These are phyloP conservation scores for Lepiota venenata DNA, from an alignment of 768 basidiomycete genomes.

Conservation along the genomic window DNA sequence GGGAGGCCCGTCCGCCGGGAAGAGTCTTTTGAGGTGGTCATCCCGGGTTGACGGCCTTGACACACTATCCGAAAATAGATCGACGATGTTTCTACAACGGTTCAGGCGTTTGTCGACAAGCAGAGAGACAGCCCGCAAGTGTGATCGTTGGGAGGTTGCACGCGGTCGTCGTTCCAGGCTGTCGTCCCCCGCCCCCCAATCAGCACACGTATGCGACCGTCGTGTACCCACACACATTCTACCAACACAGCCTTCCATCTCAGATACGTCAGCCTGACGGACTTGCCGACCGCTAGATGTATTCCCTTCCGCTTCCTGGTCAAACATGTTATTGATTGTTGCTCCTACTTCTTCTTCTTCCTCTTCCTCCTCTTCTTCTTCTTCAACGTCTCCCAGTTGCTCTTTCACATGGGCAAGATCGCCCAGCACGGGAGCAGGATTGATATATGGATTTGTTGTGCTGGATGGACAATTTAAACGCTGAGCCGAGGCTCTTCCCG, in stretches of 20 bases:
- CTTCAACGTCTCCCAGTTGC: background rate
- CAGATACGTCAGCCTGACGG: background rate
- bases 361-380: conserved; percentile 1
- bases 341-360: background rate
- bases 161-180: background rate
- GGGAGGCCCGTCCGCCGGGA: background rate
- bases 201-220: background rate
- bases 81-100: conserved; percentile 4
- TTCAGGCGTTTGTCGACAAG: conserved; percentile 3
- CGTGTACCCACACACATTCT: background rate
- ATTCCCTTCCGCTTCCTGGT: background rate
- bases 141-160: conserved; percentile 5
- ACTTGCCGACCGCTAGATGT: background rate
- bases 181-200: no score
- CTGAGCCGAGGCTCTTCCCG: conserved; percentile 8
- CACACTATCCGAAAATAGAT: conserved; percentile 5
- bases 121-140: conserved; percentile 2
- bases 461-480: conserved; percentile 12
- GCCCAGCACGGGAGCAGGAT: conserved; percentile 36
- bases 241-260: conserved; percentile 10
- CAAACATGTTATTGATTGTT: background rate
- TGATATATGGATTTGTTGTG: conserved; percentile 41
- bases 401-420: conserved; percentile 19
- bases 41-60: background rate
- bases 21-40: background rate